These are phyloP conservation scores for Pleurotus sapidus DNA, from an alignment of 768 basidiomycete genomes.

Conservation along the genomic window DNA sequence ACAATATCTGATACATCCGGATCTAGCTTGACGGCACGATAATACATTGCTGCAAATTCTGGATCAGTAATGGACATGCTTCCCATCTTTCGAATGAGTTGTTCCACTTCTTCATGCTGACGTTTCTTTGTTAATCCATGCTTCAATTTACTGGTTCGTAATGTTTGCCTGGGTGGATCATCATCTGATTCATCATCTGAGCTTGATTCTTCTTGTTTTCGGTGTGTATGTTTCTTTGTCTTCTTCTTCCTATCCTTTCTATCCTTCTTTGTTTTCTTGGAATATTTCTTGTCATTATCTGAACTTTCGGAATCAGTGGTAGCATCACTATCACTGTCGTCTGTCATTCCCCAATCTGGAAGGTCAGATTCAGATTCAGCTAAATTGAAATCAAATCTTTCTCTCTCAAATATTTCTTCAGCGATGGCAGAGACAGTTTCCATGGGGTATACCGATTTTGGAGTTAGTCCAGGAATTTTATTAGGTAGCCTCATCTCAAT, in stretches of 20 bases:
- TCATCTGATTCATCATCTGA: conserved; percentile 3
- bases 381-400: conserved; percentile 7
- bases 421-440: not conserved
- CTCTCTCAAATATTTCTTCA: conserved; percentile 3
- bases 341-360: conserved; percentile 3
- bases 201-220: not conserved
- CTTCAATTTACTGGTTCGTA: not conserved
- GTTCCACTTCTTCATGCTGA: conserved; percentile 1
- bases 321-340: not conserved
- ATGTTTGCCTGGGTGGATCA: not conserved
- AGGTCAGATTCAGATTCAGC: conserved; percentile 10
- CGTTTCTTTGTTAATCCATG: not conserved
- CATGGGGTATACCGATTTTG: not conserved
- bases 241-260: not conserved
- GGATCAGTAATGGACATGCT: conserved; percentile 5
- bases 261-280: not conserved
- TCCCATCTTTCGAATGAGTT: conserved; percentile 5
- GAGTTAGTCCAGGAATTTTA: not conserved
- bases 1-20: not conserved
- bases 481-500: not conserved
- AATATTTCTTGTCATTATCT: not conserved
- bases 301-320: not conserved
- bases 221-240: not conserved
- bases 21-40: conserved; percentile 8
- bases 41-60: conserved; percentile 2